phyloP scores from a whole-genome alignment of 371 early-diverging fungal species.

The Apophysomyces variabilis region DNA sequence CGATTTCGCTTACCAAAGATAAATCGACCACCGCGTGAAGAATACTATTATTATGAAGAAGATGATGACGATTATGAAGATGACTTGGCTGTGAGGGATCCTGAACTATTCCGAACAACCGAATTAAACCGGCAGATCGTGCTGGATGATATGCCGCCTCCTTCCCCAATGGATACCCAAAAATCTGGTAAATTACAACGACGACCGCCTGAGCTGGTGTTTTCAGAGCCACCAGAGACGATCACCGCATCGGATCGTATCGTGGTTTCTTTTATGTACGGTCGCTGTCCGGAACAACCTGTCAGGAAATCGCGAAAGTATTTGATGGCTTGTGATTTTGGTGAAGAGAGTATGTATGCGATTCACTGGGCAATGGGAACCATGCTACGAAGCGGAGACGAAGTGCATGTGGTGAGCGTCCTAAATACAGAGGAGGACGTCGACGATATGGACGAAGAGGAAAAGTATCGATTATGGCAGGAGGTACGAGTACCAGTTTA shows the following conservation, averaged over 20 bases:
- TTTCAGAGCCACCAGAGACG: conserved; percentile 45
- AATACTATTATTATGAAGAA: conserved; percentile 27
- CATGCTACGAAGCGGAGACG: conserved; percentile 56
- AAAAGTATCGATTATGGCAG: conserved; percentile 42
- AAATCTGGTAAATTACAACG: conserved; percentile 12
- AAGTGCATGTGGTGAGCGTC: conserved; percentile 58
- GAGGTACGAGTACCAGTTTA: conserved; percentile 23
- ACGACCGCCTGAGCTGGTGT: conserved; percentile 37
- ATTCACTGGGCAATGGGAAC: conserved; percentile 56
- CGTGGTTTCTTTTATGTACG: conserved; percentile 44
- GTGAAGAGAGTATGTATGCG: conserved; percentile 51
- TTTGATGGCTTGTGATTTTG: conserved; percentile 51
- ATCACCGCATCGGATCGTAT: conserved; percentile 39
- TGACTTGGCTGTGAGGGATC: conserved; percentile 52
- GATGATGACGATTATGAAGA: conserved; percentile 57
- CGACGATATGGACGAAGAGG: conserved; percentile 39
- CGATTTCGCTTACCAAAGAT: conserved; percentile 8
- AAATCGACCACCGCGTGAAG: conserved; percentile 13
- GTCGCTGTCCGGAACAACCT: conserved; percentile 24
- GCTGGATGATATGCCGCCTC: conserved; percentile 31
- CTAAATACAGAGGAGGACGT: conserved; percentile 50
- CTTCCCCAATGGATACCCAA: conserved; percentile 22
- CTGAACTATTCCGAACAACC: conserved; percentile 50
- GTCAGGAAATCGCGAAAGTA: conserved; percentile 32
- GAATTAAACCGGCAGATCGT: conserved; percentile 51